Evolutionary conservation across 2,329 filamentous ascomycete species (phyloP).

Genomic region (Exophiala mesophila): DNA sequence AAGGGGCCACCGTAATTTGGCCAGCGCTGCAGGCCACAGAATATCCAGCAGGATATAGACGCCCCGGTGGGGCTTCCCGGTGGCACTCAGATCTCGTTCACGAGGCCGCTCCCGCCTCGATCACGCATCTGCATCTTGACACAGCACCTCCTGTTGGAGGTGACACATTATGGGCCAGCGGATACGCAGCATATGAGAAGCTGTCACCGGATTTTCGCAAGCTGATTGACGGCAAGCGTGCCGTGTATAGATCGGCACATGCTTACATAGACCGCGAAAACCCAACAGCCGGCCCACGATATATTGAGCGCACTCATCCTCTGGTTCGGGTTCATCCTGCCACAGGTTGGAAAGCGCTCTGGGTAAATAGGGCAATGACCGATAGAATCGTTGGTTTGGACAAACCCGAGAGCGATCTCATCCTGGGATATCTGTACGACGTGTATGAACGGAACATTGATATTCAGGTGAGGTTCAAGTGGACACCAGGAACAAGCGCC

Average conservation of each 20-base stretch:
- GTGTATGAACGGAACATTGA: slow-evolving; percentile 40
- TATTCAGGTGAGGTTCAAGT: slow-evolving; percentile 21
- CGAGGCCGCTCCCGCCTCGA: slow-evolving; percentile 51
- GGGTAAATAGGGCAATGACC: slow-evolving; percentile 39
- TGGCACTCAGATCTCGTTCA: slow-evolving; percentile 55
- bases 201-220: background rate
- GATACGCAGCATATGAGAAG: slow-evolving; percentile 61
- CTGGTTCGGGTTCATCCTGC: slow-evolving; percentile 59
- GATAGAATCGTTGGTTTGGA: slow-evolving; percentile 43
- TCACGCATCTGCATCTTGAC: slow-evolving; percentile 50
- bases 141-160: slow-evolving; percentile 39
- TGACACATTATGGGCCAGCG: slow-evolving; percentile 64
- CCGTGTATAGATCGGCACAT: slow-evolving; percentile 36
- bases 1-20: slow-evolving; percentile 55
- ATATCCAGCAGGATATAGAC: slow-evolving; percentile 62
- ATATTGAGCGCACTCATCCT: slow-evolving; percentile 51
- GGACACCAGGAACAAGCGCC: slow-evolving; percentile 22
- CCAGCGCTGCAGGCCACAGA: slow-evolving; percentile 47
- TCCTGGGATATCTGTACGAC: slow-evolving; percentile 32
- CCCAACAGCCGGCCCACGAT: slow-evolving; percentile 44
- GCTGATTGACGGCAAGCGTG: slow-evolving; percentile 6
- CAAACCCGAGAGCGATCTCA: slow-evolving; percentile 35
- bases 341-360: slow-evolving; percentile 59
- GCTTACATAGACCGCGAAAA: slow-evolving; percentile 50
- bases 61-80: slow-evolving; percentile 50